Evolutionary conservation across 2,329 filamentous ascomycete species (phyloP).

Genomic region (Colletotrichum sp.): DNA sequence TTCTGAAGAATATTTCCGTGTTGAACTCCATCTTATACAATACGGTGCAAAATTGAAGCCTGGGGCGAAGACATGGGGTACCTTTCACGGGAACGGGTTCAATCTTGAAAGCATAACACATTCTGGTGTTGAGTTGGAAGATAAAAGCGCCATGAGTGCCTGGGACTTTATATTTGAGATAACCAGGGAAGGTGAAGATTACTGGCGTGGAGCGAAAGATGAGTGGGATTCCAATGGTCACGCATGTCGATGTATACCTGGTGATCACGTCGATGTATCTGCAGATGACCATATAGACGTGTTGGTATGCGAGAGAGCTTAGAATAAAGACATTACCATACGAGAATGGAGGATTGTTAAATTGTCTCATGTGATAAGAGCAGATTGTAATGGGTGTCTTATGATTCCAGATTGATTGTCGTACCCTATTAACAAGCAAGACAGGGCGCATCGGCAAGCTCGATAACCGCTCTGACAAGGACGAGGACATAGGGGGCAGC

Average conservation of each 20-base stretch:
- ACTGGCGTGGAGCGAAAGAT: background rate
- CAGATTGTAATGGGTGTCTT: background rate
- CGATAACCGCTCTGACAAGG: rapidly evolving
- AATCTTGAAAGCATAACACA: background rate
- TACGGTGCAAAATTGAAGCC: background rate
- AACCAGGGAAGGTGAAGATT: no score
- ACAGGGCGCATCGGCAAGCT: background rate
- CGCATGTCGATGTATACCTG: no score
- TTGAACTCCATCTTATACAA: background rate
- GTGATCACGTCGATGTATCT: background rate
- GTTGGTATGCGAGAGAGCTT: background rate
- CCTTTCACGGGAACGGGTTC: background rate
- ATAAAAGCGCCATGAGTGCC: background rate
- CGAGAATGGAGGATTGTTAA: background rate
- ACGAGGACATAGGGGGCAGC: rapidly evolving
- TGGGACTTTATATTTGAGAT: background rate
- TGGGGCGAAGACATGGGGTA: rapidly evolving
- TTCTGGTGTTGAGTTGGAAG: background rate
- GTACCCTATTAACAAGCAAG: rapidly evolving
- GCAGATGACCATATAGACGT: background rate
- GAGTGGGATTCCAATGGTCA: rapidly evolving
- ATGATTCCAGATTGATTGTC: background rate
- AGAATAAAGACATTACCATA: background rate
- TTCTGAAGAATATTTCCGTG: rapidly evolving
- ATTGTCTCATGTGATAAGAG: background rate